These are phyloP conservation scores for Selaginella tamariscina DNA, from an alignment of 75 land plant species.

Conservation along the genomic window DNA sequence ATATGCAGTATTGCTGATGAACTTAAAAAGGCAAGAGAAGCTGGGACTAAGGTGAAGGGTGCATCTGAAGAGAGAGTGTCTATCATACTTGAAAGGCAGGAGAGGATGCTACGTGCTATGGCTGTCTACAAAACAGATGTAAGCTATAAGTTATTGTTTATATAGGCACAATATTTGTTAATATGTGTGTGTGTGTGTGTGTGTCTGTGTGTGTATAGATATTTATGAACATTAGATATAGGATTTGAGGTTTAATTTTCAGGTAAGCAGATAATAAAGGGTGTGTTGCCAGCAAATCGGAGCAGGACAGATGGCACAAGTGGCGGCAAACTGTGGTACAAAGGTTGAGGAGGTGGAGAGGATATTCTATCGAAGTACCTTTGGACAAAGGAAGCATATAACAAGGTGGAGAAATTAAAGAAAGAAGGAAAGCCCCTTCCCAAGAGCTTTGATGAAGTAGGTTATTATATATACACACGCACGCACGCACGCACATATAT, in stretches of 20 bases:
- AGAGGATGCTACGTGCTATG: constrained; percentile 55
- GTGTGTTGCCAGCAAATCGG: constrained; percentile 41
- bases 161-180: not conserved
- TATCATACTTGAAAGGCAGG: constrained; percentile 60
- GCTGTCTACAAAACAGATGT: constrained; percentile 40
- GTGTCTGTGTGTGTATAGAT: not conserved
- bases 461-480: not conserved
- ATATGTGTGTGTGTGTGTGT: not conserved
- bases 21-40: constrained; percentile 49
- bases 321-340: constrained; percentile 65
- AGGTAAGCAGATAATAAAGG: constrained; percentile 12
- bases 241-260: constrained; percentile 1
- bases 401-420: constrained; percentile 60
- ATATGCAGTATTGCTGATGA: constrained; percentile 71
- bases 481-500: too few relatives aligned
- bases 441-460: constrained; percentile 60
- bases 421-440: constrained; percentile 89
- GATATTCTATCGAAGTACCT: constrained; percentile 66
- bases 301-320: constrained; percentile 52
- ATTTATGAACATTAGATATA: not conserved
- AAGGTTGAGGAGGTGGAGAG: constrained; percentile 69
- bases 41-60: constrained; percentile 53
- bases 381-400: constrained; percentile 82
- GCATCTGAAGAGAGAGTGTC: constrained; percentile 47
- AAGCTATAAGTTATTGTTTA: too few relatives aligned